Evolutionary conservation across 2,329 filamentous ascomycete genomes (phyloP).

Genomic region (Periglandula ipomoeae): DNA sequence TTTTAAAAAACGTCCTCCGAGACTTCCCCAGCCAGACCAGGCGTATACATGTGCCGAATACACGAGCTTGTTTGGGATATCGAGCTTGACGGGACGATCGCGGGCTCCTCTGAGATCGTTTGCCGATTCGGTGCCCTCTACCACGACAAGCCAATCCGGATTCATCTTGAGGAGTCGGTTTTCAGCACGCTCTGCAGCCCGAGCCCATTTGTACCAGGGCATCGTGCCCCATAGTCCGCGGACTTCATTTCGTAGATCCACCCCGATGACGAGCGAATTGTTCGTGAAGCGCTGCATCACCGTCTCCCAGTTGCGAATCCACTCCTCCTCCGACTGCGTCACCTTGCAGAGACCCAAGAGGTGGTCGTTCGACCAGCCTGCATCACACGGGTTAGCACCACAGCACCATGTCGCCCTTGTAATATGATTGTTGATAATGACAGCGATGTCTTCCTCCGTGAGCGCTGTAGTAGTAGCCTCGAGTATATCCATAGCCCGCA

Average conservation of each 20-base stretch:
- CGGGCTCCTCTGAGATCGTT: conserved; percentile 53
- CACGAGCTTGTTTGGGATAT: conserved; percentile 46
- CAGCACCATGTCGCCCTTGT: conserved; percentile 62
- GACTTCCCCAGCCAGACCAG: conserved; percentile 61
- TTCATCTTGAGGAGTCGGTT: conserved; percentile 52
- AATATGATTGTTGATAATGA: conserved; percentile 64
- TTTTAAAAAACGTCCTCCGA: conserved; percentile 49
- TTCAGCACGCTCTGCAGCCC: conserved; percentile 53
- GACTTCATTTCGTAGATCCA: conserved; percentile 60
- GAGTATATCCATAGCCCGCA: conserved; percentile 51
- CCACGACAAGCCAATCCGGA: conserved; percentile 55
- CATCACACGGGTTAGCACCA: conserved; percentile 58
- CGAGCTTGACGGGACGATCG: conserved; percentile 47
- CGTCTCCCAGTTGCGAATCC: conserved; percentile 57
- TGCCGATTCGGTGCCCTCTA: conserved; percentile 58
- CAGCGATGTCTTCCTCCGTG: conserved; percentile 52
- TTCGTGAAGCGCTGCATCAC: conserved; percentile 50
- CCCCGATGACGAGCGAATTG: conserved; percentile 55
- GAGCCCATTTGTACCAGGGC: conserved; percentile 55
- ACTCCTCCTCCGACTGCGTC: conserved; percentile 53
- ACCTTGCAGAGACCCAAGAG: conserved; percentile 51
- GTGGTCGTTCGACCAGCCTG: conserved; percentile 57
- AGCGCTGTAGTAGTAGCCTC: conserved; percentile 48
- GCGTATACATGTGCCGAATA: conserved; percentile 61
- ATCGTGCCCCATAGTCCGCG: conserved; percentile 61